Conservation (phyloP, 2,329 filamentous ascomycete genomes). For the Botrytis deweyae region DNA sequence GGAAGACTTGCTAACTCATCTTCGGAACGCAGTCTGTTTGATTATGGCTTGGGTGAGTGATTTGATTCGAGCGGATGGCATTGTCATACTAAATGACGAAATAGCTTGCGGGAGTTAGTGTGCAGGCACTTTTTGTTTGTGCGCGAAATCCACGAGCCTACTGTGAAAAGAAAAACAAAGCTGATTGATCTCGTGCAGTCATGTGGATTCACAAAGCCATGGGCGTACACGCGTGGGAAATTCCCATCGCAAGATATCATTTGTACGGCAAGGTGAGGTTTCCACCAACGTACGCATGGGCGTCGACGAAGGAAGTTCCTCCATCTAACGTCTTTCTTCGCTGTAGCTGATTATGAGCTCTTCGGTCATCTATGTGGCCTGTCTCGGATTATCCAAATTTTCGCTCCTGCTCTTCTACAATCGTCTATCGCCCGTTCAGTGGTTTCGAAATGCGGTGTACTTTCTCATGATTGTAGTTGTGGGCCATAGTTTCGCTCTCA, state of each 20-base stretch:
- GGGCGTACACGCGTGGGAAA: constrained; percentile 14
- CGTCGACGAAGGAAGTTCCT: background rate
- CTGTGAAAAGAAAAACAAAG: no score
- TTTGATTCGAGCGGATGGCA: background rate
- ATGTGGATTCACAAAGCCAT: constrained; percentile 3
- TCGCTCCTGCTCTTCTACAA: constrained; percentile 17
- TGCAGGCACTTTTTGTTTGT: constrained; percentile 12
- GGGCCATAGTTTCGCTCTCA: constrained; percentile 7
- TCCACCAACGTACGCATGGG: background rate
- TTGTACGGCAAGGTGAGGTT: constrained; percentile 4
- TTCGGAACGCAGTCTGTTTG: background rate
- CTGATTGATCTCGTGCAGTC: background rate
- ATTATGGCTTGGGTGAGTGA: constrained; percentile 17
- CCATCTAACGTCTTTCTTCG: background rate
- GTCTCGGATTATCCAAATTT: constrained; percentile 17
- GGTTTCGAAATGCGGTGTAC: constrained; percentile 3
- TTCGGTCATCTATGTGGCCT: constrained; percentile 10
- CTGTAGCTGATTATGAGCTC: constrained; percentile 14
- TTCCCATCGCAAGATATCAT: background rate
- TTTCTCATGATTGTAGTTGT: constrained; percentile 11
- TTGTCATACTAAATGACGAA: background rate
- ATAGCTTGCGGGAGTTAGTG: constrained; percentile 6
- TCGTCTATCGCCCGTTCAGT: constrained; percentile 6
- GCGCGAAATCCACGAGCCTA: background rate
- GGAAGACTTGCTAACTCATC: background rate